Conservation (phyloP, 2,329 filamentous ascomycete genomes). For the Aspergillus sp. region DNA sequence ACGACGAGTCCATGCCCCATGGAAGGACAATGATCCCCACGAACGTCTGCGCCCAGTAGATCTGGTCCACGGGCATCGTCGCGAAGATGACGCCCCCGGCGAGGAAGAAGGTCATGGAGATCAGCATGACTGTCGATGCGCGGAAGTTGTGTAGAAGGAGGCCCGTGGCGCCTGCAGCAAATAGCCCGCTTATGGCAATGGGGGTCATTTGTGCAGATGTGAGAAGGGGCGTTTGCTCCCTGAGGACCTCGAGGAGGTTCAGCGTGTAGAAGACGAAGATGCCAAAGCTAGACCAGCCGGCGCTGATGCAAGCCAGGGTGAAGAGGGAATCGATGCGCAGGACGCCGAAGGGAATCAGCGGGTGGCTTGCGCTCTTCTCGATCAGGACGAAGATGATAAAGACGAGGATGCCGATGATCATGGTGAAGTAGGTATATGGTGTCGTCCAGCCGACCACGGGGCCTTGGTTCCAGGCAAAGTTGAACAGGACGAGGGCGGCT, state of each 20-base stretch:
- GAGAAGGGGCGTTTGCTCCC: not conserved
- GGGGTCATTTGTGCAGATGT: constrained; percentile 2
- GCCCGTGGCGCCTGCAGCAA: constrained; percentile 12
- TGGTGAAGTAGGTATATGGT: constrained; percentile 54
- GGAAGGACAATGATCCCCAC: constrained; percentile 11
- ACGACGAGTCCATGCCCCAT: constrained; percentile 15
- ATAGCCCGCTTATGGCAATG: not conserved
- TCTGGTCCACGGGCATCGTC: not conserved
- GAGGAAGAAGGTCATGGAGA: constrained; percentile 13
- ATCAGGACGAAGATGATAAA: constrained; percentile 55
- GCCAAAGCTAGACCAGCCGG: constrained; percentile 40
- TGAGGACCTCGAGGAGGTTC: not conserved
- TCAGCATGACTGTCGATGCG: constrained; percentile 15
- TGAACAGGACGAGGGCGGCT: constrained; percentile 57
- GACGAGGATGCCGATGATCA: constrained; percentile 59
- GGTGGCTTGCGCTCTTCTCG: constrained; percentile 44
- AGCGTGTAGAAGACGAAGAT: constrained; percentile 19
- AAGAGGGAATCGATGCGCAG: constrained; percentile 28
- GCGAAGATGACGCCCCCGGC: not conserved
- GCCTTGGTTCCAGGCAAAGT: constrained; percentile 67
- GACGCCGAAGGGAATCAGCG: constrained; percentile 54
- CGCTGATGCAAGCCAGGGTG: constrained; percentile 38
- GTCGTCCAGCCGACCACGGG: constrained; percentile 58
- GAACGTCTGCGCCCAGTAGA: not conserved
- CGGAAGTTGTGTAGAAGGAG: constrained; percentile 14